Percentiles rank a stretch among this genome's conserved stretches.
These are phyloP conservation scores for Thielaviopsis ethacetica DNA, from an alignment of 2,329 filamentous ascomycete genomes.

Conservation along the genomic window DNA sequence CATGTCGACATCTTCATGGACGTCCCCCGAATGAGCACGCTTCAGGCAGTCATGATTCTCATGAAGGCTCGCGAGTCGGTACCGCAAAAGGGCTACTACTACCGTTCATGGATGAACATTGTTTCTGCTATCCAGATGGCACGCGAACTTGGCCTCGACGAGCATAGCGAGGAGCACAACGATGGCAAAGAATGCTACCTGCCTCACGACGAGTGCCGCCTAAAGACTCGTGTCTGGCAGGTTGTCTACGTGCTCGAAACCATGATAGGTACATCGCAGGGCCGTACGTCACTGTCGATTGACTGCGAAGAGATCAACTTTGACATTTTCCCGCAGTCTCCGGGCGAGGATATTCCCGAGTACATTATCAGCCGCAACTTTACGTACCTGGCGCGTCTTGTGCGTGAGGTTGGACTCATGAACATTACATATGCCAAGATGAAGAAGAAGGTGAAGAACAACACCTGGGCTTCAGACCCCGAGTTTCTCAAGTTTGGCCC, in stretches of 20 bases:
- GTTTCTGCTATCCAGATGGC: slow-evolving; percentile 88
- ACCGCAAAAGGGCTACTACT: slow-evolving; percentile 88
- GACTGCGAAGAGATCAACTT: slow-evolving; percentile 63
- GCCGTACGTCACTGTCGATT: slow-evolving; percentile 64
- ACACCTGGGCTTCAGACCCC: slow-evolving; percentile 62
- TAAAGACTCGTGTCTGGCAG: slow-evolving; percentile 83
- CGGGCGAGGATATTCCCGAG: slow-evolving; percentile 58
- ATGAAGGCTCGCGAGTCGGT: slow-evolving; percentile 85
- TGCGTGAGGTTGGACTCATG: slow-evolving; percentile 63
- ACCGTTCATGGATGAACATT: slow-evolving; percentile 90
- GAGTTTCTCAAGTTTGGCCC: slow-evolving; percentile 67
- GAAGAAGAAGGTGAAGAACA: slow-evolving; percentile 53
- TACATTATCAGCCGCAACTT: slow-evolving; percentile 70
- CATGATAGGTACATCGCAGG: slow-evolving; percentile 87
- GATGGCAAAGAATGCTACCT: slow-evolving; percentile 55
- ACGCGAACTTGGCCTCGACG: slow-evolving; percentile 76
- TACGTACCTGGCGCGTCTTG: slow-evolving; percentile 60
- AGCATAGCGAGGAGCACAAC: slow-evolving; percentile 67
- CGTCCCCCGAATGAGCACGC: slow-evolving; percentile 72
- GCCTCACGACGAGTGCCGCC: slow-evolving; percentile 56
- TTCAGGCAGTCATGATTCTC: slow-evolving; percentile 76
- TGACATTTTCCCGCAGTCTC: slow-evolving; percentile 42
- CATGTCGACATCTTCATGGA: slow-evolving; percentile 92
- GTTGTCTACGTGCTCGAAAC: slow-evolving; percentile 70
- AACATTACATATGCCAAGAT: slow-evolving; percentile 58